These are phyloP conservation scores for Cutaneotrichosporon cyanovorans DNA, from an alignment of 1,284 basidiomycete species.

Conservation along the genomic window DNA sequence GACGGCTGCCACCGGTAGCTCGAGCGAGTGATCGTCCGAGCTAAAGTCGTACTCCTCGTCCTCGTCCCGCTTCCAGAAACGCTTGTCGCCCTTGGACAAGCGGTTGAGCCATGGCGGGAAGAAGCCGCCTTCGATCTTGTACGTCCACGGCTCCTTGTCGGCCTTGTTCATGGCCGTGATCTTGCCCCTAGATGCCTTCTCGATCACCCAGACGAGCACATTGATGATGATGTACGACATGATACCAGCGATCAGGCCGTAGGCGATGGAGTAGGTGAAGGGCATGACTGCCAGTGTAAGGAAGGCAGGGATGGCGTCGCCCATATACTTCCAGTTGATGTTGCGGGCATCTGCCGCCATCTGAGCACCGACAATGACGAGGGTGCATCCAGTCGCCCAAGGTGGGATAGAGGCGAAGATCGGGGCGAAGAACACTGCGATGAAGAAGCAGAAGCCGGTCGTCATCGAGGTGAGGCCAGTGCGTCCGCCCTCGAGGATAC, in stretches of 20 bases:
- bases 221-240: slow-evolving; percentile 17
- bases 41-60: slow-evolving; percentile 4
- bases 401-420: slow-evolving; percentile 79
- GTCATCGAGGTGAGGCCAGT: slow-evolving; percentile 74
- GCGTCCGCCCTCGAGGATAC: slow-evolving; percentile 67
- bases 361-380: slow-evolving; percentile 77
- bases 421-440: slow-evolving; percentile 81
- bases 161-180: slow-evolving; percentile 13
- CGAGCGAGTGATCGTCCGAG: too few species aligned
- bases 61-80: slow-evolving; percentile 17
- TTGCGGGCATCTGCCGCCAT: slow-evolving; percentile 82
- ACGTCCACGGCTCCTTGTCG: slow-evolving; percentile 19
- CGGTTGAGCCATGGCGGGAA: slow-evolving; percentile 13
- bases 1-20: too few species aligned
- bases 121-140: slow-evolving; percentile 18
- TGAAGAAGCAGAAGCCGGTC: slow-evolving; percentile 71
- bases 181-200: slow-evolving; percentile 8
- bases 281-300: slow-evolving; percentile 67
- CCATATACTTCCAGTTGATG: slow-evolving; percentile 83
- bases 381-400: slow-evolving; percentile 81
- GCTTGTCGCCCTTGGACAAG: slow-evolving; percentile 10
- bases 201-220: slow-evolving; percentile 11
- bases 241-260: slow-evolving; percentile 19
- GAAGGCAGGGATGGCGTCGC: slow-evolving; percentile 78
- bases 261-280: slow-evolving; percentile 52